Base-by-base conservation (phyloP, 2,329 filamentous ascomycete genomes). In the Arachnopeziza araneosa region DNA sequence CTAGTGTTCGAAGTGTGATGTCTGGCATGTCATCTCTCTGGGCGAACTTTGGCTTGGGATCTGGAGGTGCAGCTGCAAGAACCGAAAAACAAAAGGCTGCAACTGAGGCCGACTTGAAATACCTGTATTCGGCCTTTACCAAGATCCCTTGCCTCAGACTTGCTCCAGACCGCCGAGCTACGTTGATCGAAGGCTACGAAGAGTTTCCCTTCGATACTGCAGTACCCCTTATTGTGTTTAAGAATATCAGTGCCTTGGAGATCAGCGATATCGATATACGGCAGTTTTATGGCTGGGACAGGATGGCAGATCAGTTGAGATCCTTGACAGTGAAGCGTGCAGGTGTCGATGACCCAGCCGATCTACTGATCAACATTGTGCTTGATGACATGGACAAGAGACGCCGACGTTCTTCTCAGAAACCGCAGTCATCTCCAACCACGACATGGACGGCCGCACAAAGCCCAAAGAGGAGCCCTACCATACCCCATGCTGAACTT, bases 181-280 rank as follows among this genome's bases (percentile, higher is more conserved):
- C 89, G 57, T 79, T 97, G 63, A 97, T 99, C 67, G 84, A 88
- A 66, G 93, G 93, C 26, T 98, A 95, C 72, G 95, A 99, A 75
- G 93, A 97, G 75, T 99, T 98, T 67, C 95, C 95, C 2, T 97
- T 98, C 74, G 95, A 99, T 75, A 96, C 91, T 24, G 95, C 95
- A 22, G 95, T 99, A 30, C 95, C 95, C 22, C 80, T 99, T n/a
- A 89, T 96, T 74, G 90, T 90, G 9, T 98, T 99, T 83, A 98
- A 99, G 77, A 99, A 98, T 68, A 79, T 98, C 57, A 93, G 93
- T 75, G 89, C 91, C 23, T 81, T 99, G 65, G 95, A 99, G 74
- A 90, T 99, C 57, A 93, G 88, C 76, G 93, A 96, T 76, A 89
- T 98, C 72, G 95, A 99, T 75, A 97, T 96, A 72, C 86, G 95